phyloP scores from a whole-genome alignment of 768 basidiomycete species.

The Lentinula boryana region DNA sequence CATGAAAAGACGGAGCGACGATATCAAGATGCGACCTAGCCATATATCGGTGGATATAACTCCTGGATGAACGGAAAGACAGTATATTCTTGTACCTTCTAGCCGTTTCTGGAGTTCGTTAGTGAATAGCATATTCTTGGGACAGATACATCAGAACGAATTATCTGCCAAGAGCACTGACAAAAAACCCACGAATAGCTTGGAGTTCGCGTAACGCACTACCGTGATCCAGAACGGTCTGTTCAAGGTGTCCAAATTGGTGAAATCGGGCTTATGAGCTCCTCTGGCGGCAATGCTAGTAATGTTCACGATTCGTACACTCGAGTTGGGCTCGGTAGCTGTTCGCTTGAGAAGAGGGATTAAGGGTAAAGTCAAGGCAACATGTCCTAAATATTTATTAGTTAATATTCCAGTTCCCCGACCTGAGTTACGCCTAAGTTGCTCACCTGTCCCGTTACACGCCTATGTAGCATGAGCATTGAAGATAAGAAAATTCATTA shows the following conservation, averaged over 20 bases:
- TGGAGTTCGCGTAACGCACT: not conserved
- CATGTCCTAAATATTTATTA: not conserved
- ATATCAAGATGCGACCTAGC: not conserved
- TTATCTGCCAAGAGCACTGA: not conserved
- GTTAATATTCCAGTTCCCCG: no score
- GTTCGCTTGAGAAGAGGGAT: not conserved
- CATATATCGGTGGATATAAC: not conserved
- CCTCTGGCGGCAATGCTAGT: not conserved
- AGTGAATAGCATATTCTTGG: conserved; percentile 7
- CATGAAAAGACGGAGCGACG: not conserved
- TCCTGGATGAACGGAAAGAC: conserved; percentile 6
- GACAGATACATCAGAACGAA: not conserved
- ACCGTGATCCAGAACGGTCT: not conserved
- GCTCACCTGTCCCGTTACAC: no score
- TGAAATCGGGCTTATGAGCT: conserved; percentile 1
- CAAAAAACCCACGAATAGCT: not conserved
- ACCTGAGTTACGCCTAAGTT: no score
- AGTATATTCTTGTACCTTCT: conserved; percentile 4
- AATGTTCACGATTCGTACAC: conserved; percentile 3
- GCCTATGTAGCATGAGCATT: no score
- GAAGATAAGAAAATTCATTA: no score
- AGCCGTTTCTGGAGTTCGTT: conserved; percentile 6
- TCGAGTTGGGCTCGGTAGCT: not conserved
- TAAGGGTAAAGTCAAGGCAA: not conserved
- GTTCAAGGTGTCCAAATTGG: not conserved